A percentile compares a stretch with the other conserved stretches of the same genome.
Evolutionary conservation across 768 basidiomycete genomes (phyloP).

Genomic region (Boletus subparvulus): DNA sequence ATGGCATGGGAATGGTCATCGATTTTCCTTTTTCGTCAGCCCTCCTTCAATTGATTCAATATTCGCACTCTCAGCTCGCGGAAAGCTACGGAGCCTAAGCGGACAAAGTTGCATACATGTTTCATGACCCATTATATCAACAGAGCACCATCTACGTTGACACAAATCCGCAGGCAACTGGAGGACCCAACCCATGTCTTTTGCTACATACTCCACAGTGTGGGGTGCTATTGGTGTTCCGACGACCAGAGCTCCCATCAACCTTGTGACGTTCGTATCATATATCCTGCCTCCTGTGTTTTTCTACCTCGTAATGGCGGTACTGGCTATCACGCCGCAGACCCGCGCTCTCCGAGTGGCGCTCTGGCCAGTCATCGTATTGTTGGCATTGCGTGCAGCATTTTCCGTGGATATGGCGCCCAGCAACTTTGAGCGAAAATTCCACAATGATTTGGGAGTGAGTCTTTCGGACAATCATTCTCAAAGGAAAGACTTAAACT

Average conservation of each 20-base stretch:
- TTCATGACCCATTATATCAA: too few species aligned
- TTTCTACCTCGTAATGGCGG: background rate
- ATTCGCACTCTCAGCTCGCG: too few species aligned
- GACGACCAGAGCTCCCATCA: background rate
- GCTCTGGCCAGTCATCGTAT: background rate
- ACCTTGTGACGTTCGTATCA: background rate
- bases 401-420: background rate
- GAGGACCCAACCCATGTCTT: background rate
- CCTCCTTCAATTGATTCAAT: too few species aligned
- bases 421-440: background rate
- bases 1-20: too few species aligned
- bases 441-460: background rate
- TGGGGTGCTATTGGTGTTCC: background rate
- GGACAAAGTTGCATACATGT: too few species aligned
- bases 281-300: background rate
- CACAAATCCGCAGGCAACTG: too few species aligned
- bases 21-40: too few species aligned
- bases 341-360: background rate
- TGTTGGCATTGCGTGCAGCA: background rate
- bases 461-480: background rate
- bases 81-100: too few species aligned
- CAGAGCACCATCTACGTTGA: too few species aligned
- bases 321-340: background rate
- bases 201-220: background rate
- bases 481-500: background rate